Evolutionary conservation across 345 rosid genomes (phyloP).

Genomic region (Gossypium anomalum): DNA sequence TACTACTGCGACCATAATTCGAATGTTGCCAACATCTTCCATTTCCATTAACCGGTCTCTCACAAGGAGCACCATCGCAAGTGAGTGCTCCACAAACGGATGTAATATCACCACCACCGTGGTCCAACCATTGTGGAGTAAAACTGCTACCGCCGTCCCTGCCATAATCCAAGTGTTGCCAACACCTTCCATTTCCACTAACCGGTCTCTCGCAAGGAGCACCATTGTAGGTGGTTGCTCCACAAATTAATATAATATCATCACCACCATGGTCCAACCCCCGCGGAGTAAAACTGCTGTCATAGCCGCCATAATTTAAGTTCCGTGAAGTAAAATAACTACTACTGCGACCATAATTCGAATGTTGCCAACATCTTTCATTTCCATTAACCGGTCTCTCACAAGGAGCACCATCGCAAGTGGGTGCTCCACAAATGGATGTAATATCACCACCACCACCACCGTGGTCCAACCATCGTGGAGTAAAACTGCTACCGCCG

Average conservation of each 20-base stretch:
- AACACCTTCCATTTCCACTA: conserved; percentile 45
- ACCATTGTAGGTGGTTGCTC: conserved; percentile 44
- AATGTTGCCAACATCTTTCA: conserved; percentile 61
- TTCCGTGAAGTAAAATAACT: neutral
- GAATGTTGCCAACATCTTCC: conserved; percentile 61
- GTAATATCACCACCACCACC: neutral
- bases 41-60: conserved; percentile 37
- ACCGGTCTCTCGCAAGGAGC: conserved; percentile 40
- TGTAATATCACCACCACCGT: neutral
- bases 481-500: conserved; percentile 1
- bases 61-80: conserved; percentile 43
- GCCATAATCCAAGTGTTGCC: conserved; percentile 50
- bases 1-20: neutral
- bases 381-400: conserved; percentile 39
- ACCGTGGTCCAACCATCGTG: conserved; percentile 37
- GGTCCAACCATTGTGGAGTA: conserved; percentile 43
- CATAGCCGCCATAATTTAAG: conserved; percentile 7
- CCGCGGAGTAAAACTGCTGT: too few species aligned
- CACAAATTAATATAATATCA: too few species aligned
- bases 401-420: conserved; percentile 44
- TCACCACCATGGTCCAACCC: too few species aligned
- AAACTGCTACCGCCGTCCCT: too few species aligned
- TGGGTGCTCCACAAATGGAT: conserved; percentile 44
- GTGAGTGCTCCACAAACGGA: conserved; percentile 47
- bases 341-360: neutral